phyloP scores from a whole-genome alignment of 306 rosid genomes.

The Dalbergia oliveri region DNA sequence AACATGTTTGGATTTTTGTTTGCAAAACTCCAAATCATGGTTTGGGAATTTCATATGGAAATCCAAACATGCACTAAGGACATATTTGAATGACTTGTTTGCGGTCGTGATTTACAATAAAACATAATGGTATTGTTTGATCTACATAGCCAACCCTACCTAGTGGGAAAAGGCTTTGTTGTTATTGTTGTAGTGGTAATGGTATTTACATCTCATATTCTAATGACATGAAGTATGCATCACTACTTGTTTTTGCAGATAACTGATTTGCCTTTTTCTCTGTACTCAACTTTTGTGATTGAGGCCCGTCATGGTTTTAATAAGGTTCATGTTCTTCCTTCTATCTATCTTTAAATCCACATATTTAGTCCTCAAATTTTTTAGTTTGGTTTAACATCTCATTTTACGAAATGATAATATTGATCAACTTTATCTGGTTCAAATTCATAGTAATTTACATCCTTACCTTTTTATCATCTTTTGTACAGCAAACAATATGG shows the following conservation, averaged over 20 bases:
- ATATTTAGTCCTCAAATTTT: slow-evolving; percentile 22
- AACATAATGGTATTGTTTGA: neutral
- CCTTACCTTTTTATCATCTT: slow-evolving; percentile 45
- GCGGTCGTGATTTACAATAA: neutral
- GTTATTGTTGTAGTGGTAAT: neutral
- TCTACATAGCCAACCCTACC: neutral
- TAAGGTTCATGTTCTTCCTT: slow-evolving; percentile 62
- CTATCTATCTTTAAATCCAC: slow-evolving; percentile 14
- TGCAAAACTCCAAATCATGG: no score
- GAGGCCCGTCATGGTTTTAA: slow-evolving; percentile 97
- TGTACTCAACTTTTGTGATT: slow-evolving; percentile 96
- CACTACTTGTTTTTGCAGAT: slow-evolving; percentile 68
- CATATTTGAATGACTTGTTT: neutral
- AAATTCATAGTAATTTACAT: slow-evolving; percentile 24
- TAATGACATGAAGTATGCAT: slow-evolving; percentile 36
- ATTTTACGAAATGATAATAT: slow-evolving; percentile 12
- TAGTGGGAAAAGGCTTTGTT: neutral
- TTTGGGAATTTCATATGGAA: no score
- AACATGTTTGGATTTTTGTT: no score
- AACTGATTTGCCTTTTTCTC: slow-evolving; percentile 92
- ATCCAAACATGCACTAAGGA: no score
- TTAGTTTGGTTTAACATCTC: slow-evolving; percentile 43
- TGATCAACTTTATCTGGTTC: slow-evolving; percentile 4
- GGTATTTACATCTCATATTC: slow-evolving; percentile 14
- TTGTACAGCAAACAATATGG: slow-evolving; percentile 91